Evolutionary conservation across 2,329 filamentous ascomycete species (phyloP), one percentile per base, ranked within the genome.

Genomic region (Sclerotinia glacialis): DNA sequence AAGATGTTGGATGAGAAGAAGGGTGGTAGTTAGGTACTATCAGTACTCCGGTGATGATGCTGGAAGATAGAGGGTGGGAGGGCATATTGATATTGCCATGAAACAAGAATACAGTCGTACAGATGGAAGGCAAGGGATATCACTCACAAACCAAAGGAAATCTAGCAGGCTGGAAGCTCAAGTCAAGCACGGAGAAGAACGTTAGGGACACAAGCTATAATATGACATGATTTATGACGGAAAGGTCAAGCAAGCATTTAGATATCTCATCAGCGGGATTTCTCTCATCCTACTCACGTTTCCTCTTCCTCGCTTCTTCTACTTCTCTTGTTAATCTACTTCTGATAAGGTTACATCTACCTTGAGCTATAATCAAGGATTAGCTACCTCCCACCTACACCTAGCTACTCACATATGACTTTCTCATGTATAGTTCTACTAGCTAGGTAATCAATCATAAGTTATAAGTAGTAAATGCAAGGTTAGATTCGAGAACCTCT

Each of bases 1-100:
- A 66, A 34, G 8, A 58, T 64, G 62, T 56, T 46, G 49, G 55
- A 60, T 46, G 31, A 54, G 28, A 65, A 37, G 26, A 23, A 47
- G 49, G 37, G 50, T 26, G 47, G 23, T 53, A 47, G 44, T 54
- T 54, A 54, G 18, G 18, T 31, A 31, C 1, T 31, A 6, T n/a
- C n/a, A 34, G 21, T 7, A 34, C 2, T 12, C 5, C 28, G n/a
- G 18, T 53, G 9, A 46, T 46, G 9, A 53, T 14, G 5, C 18
- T 26, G 34, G n/a, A 3, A 34, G 12, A 40, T 16, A n/a, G 18
- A 46, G 12, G 40, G 40, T 12, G 31, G 31, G 31, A 7, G 31
- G 31, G 7, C 1, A 34, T 37, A 2, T 37, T 37, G 34, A 37
- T 37, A 37, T 12, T 37, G 34, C 34, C 34, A 37, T 11, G 34